Evolutionary conservation across 345 rosid genomes (phyloP).

Genomic region (Combretum micranthum): DNA sequence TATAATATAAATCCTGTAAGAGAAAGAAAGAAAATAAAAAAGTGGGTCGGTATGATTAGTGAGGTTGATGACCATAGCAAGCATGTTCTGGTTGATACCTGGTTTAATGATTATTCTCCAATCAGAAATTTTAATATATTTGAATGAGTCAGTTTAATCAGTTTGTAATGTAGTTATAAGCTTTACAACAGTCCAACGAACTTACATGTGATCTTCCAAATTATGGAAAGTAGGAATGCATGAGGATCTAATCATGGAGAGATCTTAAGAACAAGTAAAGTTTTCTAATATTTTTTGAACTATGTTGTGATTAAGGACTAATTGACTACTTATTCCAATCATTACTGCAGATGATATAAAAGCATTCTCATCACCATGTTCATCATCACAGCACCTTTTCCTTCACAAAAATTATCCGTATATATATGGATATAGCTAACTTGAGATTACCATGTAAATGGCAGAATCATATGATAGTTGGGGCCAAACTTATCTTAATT

Average conservation of each 20-base stretch:
- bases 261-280: slow-evolving; percentile 8
- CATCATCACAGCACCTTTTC: slow-evolving; percentile 1
- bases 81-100: slow-evolving; percentile 45
- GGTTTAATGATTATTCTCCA: slow-evolving; percentile 26
- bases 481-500: too few species aligned
- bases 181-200: slow-evolving; percentile 11
- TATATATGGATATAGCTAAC: not conserved
- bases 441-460: too few species aligned
- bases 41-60: slow-evolving; percentile 21
- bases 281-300: not conserved
- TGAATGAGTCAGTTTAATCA: not conserved
- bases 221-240: slow-evolving; percentile 17
- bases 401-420: not conserved
- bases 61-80: slow-evolving; percentile 27
- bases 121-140: slow-evolving; percentile 9
- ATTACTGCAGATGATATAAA: slow-evolving; percentile 10
- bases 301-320: not conserved
- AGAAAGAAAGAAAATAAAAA: slow-evolving; percentile 8
- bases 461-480: too few species aligned
- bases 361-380: slow-evolving; percentile 2
- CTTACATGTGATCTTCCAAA: slow-evolving; percentile 25
- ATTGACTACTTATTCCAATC: slow-evolving; percentile 9
- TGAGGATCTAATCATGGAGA: slow-evolving; percentile 23
- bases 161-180: not conserved
- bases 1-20: not conserved